phyloP scores from a whole-genome alignment of 2,329 filamentous ascomycete genomes.

The Dichotomopilus funicola region DNA sequence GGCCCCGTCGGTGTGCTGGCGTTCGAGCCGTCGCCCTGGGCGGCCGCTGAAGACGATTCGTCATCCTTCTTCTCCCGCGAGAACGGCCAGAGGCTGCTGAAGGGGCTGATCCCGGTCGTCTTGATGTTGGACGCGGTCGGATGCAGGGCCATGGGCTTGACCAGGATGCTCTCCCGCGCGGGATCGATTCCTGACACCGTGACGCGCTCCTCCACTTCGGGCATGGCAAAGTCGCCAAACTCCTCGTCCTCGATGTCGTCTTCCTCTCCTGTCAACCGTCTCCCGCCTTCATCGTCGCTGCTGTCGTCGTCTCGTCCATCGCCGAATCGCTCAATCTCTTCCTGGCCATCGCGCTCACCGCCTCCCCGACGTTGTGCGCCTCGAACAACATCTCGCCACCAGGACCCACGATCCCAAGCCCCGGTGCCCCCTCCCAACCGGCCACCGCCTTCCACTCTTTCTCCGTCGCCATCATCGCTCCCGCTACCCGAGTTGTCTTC shows the following conservation, averaged over 20 bases:
- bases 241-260: conserved; percentile 56
- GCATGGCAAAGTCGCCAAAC: conserved; percentile 63
- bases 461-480: conserved; percentile 33
- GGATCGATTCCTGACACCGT: conserved; percentile 24
- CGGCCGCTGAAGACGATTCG: conserved; percentile 27
- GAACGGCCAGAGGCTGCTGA: conserved; percentile 55
- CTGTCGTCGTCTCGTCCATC: conserved; percentile 31
- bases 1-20: conserved; percentile 13
- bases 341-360: conserved; percentile 14
- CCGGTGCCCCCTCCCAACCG: conserved; percentile 19
- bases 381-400: conserved; percentile 32
- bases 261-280: conserved; percentile 39
- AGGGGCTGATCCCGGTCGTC: conserved; percentile 22
- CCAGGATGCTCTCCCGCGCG: conserved; percentile 38
- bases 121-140: conserved; percentile 28
- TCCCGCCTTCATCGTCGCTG: conserved; percentile 35
- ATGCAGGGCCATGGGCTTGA: conserved; percentile 50
- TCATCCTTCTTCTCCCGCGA: conserved; percentile 34
- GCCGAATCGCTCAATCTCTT: conserved; percentile 28
- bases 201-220: conserved; percentile 39
- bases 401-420: conserved; percentile 31
- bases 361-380: conserved; percentile 5
- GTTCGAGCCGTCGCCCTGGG: conserved; percentile 4
- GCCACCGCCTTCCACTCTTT: conserved; percentile 32
- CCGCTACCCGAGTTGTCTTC: conserved; percentile 44